Percentiles rank a stretch among this genome's conserved stretches.
phyloP scores from a whole-genome alignment of 2,329 filamentous ascomycete genomes.

The Fusarium proliferatum region DNA sequence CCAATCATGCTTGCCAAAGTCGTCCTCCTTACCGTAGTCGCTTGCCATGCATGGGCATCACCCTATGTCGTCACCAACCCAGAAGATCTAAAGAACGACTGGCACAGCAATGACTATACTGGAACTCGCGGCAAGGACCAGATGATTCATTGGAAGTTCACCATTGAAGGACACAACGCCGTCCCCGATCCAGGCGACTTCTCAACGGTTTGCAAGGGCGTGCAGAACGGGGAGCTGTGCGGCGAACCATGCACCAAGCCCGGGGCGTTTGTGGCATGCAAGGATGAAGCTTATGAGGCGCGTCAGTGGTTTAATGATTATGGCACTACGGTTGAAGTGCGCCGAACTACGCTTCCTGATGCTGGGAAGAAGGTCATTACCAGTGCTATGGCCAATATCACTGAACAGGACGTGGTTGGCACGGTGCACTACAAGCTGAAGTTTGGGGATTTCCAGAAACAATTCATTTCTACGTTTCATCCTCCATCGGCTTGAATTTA shows the following conservation, averaged over 20 bases:
- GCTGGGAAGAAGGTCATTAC: neutral
- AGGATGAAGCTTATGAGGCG: neutral
- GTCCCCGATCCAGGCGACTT: neutral
- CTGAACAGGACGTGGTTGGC: neutral
- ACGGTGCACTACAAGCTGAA: neutral
- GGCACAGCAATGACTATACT: neutral
- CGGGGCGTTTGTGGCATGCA: neutral
- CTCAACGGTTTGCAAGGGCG: neutral
- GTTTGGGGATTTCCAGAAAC: neutral
- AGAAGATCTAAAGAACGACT: neutral
- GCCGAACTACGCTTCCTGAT: neutral
- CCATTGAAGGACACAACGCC: neutral
- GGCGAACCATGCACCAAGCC: neutral
- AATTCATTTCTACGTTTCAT: neutral
- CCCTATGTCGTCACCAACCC: neutral
- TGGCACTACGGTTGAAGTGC: neutral
- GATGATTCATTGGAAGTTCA: neutral
- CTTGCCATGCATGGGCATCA: neutral
- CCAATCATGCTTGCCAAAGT: neutral
- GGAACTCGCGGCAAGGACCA: neutral
- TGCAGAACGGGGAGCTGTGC: neutral
- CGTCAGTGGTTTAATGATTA: neutral
- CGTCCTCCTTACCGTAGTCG: neutral
- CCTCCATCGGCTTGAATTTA: neutral
- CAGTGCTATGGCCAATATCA: neutral